Conservation (phyloP, 306 rosid genomes). For the Benincasa hispida region DNA sequence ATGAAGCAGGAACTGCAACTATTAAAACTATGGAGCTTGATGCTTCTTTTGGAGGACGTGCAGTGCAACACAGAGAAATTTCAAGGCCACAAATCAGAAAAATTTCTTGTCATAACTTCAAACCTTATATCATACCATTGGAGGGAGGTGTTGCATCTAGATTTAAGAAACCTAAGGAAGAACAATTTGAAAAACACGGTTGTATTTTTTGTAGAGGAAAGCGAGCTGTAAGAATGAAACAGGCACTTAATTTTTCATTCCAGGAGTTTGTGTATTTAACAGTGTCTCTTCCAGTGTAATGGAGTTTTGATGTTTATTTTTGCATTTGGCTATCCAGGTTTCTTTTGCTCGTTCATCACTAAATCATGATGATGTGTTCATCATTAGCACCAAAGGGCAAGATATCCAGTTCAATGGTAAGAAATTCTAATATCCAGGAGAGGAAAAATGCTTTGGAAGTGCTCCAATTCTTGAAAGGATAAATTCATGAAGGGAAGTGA, state of each 20-base stretch:
- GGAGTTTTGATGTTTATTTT: slow-evolving; percentile 13
- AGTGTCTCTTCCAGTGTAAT: background rate
- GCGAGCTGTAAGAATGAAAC: slow-evolving; percentile 96
- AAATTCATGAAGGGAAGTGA: slow-evolving; percentile 78
- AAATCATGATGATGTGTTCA: slow-evolving; percentile 97
- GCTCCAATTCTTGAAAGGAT: slow-evolving; percentile 86
- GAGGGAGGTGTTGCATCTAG: slow-evolving; percentile 91
- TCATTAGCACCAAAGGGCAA: slow-evolving; percentile 67
- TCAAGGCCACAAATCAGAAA: slow-evolving; percentile 96
- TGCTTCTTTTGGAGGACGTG: slow-evolving; percentile 88
- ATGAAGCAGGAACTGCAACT: too few species aligned
- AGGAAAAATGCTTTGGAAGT: slow-evolving; percentile 96
- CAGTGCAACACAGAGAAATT: slow-evolving; percentile 92
- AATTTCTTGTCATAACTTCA: slow-evolving; percentile 92
- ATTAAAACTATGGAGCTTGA: slow-evolving; percentile 90
- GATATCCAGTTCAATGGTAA: slow-evolving; percentile 96
- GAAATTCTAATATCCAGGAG: slow-evolving; percentile 94
- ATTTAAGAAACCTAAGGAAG: slow-evolving; percentile 66
- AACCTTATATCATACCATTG: slow-evolving; percentile 92
- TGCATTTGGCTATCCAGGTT: slow-evolving; percentile 45
- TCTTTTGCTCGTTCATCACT: slow-evolving; percentile 90
- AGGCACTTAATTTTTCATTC: slow-evolving; percentile 39
- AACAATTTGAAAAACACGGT: slow-evolving; percentile 71
- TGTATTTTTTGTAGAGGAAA: slow-evolving; percentile 90
- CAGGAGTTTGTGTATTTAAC: slow-evolving; percentile 14